Percentiles rank a stretch among this genome's conserved stretches.
These are phyloP conservation scores for Cercospora nicotianae DNA, from an alignment of 2,329 filamentous ascomycete genomes.

Conservation along the genomic window DNA sequence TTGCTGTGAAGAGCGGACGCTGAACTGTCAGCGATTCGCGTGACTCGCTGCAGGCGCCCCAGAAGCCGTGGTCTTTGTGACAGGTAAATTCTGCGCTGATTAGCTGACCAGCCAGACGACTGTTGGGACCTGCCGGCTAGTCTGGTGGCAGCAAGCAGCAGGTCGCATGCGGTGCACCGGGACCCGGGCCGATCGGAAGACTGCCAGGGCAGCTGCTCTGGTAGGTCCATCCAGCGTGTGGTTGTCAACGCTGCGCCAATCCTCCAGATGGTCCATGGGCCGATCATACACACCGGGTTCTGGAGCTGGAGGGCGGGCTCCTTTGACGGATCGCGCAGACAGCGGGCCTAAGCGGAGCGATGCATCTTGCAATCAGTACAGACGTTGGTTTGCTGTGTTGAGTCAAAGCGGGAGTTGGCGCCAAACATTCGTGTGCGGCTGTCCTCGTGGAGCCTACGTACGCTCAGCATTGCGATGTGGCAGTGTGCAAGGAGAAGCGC, in stretches of 20 bases:
- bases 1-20: constrained; percentile 16
- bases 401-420: constrained; percentile 3
- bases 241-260: constrained; percentile 32
- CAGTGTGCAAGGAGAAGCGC: constrained; percentile 25
- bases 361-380: constrained; percentile 22
- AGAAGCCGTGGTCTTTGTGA: constrained; percentile 34
- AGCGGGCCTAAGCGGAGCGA: constrained; percentile 28
- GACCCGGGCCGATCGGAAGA: constrained; percentile 36
- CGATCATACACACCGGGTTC: constrained; percentile 35
- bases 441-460: neutral
- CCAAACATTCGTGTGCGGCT: neutral
- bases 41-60: constrained; percentile 32
- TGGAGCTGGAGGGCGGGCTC: constrained; percentile 29
- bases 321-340: constrained; percentile 30
- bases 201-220: constrained; percentile 33
- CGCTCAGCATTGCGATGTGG: neutral
- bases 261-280: constrained; percentile 30
- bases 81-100: constrained; percentile 29
- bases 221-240: constrained; percentile 30
- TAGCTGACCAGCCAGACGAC: constrained; percentile 24
- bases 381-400: constrained; percentile 21
- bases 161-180: constrained; percentile 35
- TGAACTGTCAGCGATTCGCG: constrained; percentile 37
- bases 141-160: constrained; percentile 26
- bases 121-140: constrained; percentile 31